A percentile compares a stretch with the other conserved stretches of the same genome.
phyloP scores from a whole-genome alignment of 2,329 filamentous ascomycete genomes.

The Ophiocordyceps robertsii region DNA sequence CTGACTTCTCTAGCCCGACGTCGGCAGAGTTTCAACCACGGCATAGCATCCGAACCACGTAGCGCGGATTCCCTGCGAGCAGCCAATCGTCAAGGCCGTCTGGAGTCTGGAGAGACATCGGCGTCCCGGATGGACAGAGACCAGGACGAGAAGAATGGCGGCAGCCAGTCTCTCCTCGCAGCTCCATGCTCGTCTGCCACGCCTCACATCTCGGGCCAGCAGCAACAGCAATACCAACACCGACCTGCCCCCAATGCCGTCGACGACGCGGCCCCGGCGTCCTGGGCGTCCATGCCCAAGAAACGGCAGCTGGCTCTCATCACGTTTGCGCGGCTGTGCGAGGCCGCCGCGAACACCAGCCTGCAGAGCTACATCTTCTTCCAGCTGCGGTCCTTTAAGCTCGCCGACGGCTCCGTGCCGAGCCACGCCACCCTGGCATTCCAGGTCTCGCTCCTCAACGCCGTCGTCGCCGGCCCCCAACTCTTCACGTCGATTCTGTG shows the following conservation, averaged over 20 bases:
- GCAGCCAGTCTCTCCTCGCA: too few species aligned
- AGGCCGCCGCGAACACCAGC: slow-evolving; percentile 70
- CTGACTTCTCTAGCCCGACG: too few species aligned
- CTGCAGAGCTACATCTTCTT: slow-evolving; percentile 75
- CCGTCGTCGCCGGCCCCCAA: slow-evolving; percentile 69
- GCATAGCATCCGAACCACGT: too few species aligned
- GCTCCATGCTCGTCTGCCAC: too few species aligned
- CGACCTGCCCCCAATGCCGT: neutral
- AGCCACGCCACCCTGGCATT: slow-evolving; percentile 49
- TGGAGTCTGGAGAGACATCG: too few species aligned
- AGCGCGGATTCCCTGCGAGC: too few species aligned
- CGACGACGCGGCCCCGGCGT: slow-evolving; percentile 8
- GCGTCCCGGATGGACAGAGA: too few species aligned
- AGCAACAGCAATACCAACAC: neutral
- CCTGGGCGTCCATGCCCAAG: slow-evolving; percentile 58
- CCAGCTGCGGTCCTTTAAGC: slow-evolving; percentile 66
- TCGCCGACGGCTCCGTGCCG: slow-evolving; percentile 23
- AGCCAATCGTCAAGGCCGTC: too few species aligned
- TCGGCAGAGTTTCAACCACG: too few species aligned
- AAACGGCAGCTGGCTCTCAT: slow-evolving; percentile 69
- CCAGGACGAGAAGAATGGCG: too few species aligned
- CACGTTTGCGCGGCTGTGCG: slow-evolving; percentile 64
- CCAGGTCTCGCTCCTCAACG: slow-evolving; percentile 66
- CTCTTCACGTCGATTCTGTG: slow-evolving; percentile 73
- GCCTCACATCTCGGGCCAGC: too few species aligned